These are phyloP conservation scores for Podaxis sp. DNA, from an alignment of 768 basidiomycete species.

Conservation along the genomic window DNA sequence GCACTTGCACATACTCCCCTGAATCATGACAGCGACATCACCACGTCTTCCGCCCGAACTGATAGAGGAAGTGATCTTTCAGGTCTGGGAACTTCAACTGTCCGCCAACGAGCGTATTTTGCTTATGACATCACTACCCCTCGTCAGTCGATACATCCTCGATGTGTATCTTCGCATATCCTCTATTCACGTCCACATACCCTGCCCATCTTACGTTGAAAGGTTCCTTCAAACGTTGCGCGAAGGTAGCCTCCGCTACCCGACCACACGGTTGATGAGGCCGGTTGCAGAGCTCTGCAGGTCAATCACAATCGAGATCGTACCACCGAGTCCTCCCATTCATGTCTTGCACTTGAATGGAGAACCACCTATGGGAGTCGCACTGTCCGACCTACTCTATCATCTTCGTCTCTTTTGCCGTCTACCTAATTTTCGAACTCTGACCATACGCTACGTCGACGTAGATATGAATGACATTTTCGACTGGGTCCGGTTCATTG, in stretches of 20 bases:
- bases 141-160: slow-evolving; percentile 30
- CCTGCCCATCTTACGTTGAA: slow-evolving; percentile 24
- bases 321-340: not conserved
- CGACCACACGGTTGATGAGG: not conserved
- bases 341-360: not conserved
- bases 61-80: slow-evolving; percentile 25
- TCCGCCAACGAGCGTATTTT: slow-evolving; percentile 27
- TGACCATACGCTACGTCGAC: slow-evolving; percentile 22
- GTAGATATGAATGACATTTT: slow-evolving; percentile 23
- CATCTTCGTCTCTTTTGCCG: slow-evolving; percentile 18
- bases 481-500: slow-evolving; percentile 20
- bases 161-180: slow-evolving; percentile 29
- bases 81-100: slow-evolving; percentile 30
- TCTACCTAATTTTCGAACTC: slow-evolving; percentile 22
- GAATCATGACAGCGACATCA: not conserved
- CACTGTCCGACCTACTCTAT: slow-evolving; percentile 23
- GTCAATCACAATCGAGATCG: slow-evolving; percentile 15
- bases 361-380: slow-evolving; percentile 18
- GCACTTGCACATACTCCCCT: not conserved
- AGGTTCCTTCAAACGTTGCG: slow-evolving; percentile 17
- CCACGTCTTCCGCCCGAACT: slow-evolving; percentile 9
- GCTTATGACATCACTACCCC: slow-evolving; percentile 29
- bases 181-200: slow-evolving; percentile 32
- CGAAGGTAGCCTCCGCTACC: slow-evolving; percentile 10
- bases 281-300: slow-evolving; percentile 6